Evolutionary conservation across 2,329 filamentous ascomycete species (phyloP).

Genomic region (Alternaria infectoria): DNA sequence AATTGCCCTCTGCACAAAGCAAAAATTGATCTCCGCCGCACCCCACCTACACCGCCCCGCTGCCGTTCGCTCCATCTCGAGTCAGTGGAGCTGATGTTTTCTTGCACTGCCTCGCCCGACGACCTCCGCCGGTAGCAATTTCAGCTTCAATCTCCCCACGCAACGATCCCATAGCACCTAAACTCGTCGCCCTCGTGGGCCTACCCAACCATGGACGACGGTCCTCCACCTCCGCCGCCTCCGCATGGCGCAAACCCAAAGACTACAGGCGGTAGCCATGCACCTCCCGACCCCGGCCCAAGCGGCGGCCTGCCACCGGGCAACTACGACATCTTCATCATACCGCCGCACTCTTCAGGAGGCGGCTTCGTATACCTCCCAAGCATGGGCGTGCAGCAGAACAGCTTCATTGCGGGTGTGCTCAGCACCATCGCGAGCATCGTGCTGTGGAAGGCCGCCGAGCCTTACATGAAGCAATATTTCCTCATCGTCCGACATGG

Average conservation of each 20-base stretch:
- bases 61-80: conserved; percentile 16
- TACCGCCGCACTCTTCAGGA: conserved; percentile 88
- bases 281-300: conserved; percentile 19
- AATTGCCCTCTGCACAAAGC: conserved; percentile 7
- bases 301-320: conserved; percentile 75
- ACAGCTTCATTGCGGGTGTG: conserved; percentile 90
- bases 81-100: conserved; percentile 34
- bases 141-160: conserved; percentile 1
- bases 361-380: conserved; percentile 94
- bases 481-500: conserved; percentile 70
- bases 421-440: conserved; percentile 76
- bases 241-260: conserved; percentile 83
- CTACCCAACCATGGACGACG: conserved; percentile 46
- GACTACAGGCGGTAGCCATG: conserved; percentile 51
- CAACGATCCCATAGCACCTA: conserved; percentile 18
- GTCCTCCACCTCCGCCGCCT: conserved; percentile 77
- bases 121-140: conserved; percentile 4
- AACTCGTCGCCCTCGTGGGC: conserved; percentile 33
- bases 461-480: conserved; percentile 77
- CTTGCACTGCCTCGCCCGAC: conserved; percentile 25
- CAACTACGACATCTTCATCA: conserved; percentile 97
- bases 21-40: conserved; percentile 3
- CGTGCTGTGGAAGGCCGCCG: conserved; percentile 73
- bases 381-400: conserved; percentile 81
- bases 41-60: conserved; percentile 7